phyloP scores from a whole-genome alignment of 805 yeast species.

The Blastobotrys chiropterorum region DNA sequence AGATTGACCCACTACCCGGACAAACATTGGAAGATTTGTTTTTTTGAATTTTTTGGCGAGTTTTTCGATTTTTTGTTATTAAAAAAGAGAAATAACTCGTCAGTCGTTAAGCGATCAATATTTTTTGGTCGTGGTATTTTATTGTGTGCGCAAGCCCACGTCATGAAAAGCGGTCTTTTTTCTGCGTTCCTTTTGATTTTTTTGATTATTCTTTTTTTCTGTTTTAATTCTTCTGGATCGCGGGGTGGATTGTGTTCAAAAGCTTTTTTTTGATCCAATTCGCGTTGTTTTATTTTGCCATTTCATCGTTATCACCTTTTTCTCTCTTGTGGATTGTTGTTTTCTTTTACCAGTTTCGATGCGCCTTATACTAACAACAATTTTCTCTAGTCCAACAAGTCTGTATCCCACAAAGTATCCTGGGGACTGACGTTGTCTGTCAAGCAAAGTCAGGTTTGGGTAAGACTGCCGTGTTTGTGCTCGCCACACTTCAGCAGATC shows the following conservation, averaged over 20 bases:
- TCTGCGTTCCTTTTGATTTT: no score
- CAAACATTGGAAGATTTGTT: neutral
- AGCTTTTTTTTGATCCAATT: no score
- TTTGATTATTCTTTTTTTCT: neutral
- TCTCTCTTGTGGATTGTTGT: neutral
- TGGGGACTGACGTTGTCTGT: slow-evolving; percentile 96
- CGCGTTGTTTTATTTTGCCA: neutral
- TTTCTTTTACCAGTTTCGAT: neutral
- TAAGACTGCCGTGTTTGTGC: slow-evolving; percentile 96
- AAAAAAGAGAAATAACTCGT: neutral
- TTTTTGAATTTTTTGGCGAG: neutral
- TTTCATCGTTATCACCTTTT: slow-evolving; percentile 2
- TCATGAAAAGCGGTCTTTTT: no score
- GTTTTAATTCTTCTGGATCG: neutral
- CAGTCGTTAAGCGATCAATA: neutral
- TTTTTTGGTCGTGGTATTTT: no score
- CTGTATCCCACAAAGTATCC: slow-evolving; percentile 95
- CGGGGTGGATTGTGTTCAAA: no score
- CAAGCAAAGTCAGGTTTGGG: slow-evolving; percentile 99
- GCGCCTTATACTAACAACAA: neutral
- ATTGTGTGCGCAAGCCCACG: no score
- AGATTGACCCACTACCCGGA: neutral
- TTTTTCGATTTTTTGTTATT: neutral
- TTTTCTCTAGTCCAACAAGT: slow-evolving; percentile 80
- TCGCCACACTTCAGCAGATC: slow-evolving; percentile 91